A percentile compares a stretch with the other conserved stretches of the same genome.
These are phyloP conservation scores for Pelargonium fulgidum DNA, from an alignment of 441 rosid genomes.

Conservation along the genomic window DNA sequence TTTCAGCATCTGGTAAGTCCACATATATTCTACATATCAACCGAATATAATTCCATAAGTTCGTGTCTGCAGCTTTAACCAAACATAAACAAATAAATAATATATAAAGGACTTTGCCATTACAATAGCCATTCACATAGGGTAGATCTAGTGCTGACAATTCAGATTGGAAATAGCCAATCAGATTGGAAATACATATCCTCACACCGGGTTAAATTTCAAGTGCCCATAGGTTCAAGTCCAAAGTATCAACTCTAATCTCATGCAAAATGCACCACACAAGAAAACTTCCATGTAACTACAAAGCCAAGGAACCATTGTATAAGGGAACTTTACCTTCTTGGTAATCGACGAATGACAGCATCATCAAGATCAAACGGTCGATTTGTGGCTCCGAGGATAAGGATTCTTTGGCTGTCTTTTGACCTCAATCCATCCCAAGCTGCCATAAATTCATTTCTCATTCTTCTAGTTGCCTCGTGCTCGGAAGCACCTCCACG, in stretches of 20 bases:
- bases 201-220: too few species aligned
- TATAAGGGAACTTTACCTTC: slow-evolving; percentile 49
- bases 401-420: slow-evolving; percentile 88
- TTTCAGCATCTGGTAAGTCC: slow-evolving; percentile 85
- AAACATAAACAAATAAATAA: too few species aligned
- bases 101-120: neutral
- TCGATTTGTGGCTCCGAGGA: slow-evolving; percentile 93
- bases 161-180: too few species aligned
- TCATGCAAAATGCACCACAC: too few species aligned
- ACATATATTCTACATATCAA: slow-evolving; percentile 60
- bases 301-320: neutral
- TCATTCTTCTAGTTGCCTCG: slow-evolving; percentile 96
- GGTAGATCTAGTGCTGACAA: too few species aligned
- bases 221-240: too few species aligned
- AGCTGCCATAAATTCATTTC: slow-evolving; percentile 97
- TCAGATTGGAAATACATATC: too few species aligned
- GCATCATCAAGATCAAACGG: slow-evolving; percentile 99
- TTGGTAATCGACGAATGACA: slow-evolving; percentile 88
- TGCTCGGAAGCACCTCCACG: slow-evolving; percentile 95
- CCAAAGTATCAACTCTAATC: too few species aligned
- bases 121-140: neutral
- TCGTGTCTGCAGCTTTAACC: neutral
- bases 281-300: too few species aligned
- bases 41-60: slow-evolving; percentile 15
- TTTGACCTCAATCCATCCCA: slow-evolving; percentile 96